Base-by-base conservation (phyloP, 257 asterid genomes). In the Asclepias syriaca region DNA sequence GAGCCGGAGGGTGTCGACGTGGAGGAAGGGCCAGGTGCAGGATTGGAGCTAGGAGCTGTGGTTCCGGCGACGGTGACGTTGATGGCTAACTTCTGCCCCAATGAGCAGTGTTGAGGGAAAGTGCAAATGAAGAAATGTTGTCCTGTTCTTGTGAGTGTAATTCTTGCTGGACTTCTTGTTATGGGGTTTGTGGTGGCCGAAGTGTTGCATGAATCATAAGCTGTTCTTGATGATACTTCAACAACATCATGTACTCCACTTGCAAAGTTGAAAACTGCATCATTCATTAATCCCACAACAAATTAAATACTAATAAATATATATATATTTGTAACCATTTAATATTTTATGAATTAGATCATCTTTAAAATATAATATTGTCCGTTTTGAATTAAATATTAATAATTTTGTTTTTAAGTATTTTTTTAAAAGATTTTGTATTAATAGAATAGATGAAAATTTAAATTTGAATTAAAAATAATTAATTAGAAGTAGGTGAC, bases 51-150 rank as follows among this genome's bases (percentile, higher is more conserved):
- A 80, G 80, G 14, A 34, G 83, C 43, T 69, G 68, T 37, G 12
- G 74, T 69, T 40, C 78, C 82, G 16, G 37, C 37, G 4, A 24
- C 27, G 34, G 85, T 80, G 79, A 92, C 96, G 55, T 87, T 89
- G 83, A 89, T 84, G 55, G 92, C 89, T 65, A 89, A 78, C 81
- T 74, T 88, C 69, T 87, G 91, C 32, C 96, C 96, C 0, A 61
- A 32, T 46, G 85, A 66, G 74, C 96, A 92, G 77, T 92, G 96
- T 16, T 43, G 72, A 13, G 82, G 64, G 74, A 87, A 53, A 34
- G 90, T 84, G 81, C 97, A 89, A n/a, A 83, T 79, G 73, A 84
- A 92, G 84, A 72, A 84, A 65, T 92, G 90, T 65, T 89, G 86
- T 53, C 96, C 97, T 50, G 87, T 39, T 21, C 79, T 70, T 16